phyloP scores from a whole-genome alignment of 495 filamentous ascomycete species.

The Aspergillus nanangensis region DNA sequence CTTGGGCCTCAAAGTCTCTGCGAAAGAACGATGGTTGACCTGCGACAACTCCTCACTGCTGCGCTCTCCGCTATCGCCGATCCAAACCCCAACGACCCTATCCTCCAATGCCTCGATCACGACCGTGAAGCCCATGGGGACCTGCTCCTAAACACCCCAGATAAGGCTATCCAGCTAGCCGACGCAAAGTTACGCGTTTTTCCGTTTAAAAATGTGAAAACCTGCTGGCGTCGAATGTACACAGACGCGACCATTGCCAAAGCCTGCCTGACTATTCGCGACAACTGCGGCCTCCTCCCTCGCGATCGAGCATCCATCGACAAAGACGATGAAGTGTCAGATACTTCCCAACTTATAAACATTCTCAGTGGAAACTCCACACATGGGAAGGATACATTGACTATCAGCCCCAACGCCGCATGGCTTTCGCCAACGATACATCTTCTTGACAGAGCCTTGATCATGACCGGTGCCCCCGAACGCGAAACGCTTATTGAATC shows the following conservation, averaged over 20 bases:
- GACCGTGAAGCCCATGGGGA: slow-evolving; percentile 17
- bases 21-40: slow-evolving; percentile 8
- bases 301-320: neutral
- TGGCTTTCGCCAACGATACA: slow-evolving; percentile 49
- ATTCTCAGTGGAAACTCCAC: slow-evolving; percentile 4
- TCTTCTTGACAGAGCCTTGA: slow-evolving; percentile 72
- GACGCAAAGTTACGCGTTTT: slow-evolving; percentile 68
- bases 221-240: slow-evolving; percentile 72
- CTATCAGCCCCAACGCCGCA: slow-evolving; percentile 13
- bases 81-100: slow-evolving; percentile 33
- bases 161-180: slow-evolving; percentile 38
- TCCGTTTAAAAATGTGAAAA: slow-evolving; percentile 68
- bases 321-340: neutral
- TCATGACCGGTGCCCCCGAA: slow-evolving; percentile 70
- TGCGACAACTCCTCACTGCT: slow-evolving; percentile 14
- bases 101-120: slow-evolving; percentile 34
- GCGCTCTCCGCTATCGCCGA: slow-evolving; percentile 27
- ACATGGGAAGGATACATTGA: neutral
- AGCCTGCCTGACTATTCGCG: slow-evolving; percentile 37
- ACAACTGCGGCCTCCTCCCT: slow-evolving; percentile 14
- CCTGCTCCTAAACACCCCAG: slow-evolving; percentile 30
- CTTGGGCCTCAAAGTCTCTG: no score
- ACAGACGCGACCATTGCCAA: slow-evolving; percentile 72
- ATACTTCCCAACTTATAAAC: slow-evolving; percentile 9
- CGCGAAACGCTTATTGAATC: slow-evolving; percentile 58